phyloP scores from a whole-genome alignment of 31 red algal genomes.

The Asparagopsis taxiformis region DNA sequence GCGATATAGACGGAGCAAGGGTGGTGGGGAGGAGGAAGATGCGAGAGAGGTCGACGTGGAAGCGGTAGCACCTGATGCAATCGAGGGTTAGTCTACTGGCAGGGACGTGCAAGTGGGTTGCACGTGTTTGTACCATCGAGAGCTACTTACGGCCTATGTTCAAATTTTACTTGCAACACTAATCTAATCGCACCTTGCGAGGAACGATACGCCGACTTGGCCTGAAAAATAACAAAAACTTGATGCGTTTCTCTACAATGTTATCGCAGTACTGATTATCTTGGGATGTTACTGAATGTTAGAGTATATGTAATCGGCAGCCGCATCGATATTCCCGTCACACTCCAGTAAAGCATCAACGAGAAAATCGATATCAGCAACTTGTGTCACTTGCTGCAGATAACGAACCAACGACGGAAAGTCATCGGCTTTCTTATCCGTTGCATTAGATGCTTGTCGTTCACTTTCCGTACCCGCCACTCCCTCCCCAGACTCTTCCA shows the following conservation, averaged over 20 bases:
- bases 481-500: too few species aligned
- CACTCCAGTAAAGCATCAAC: background rate
- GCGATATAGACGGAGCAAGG: constrained; percentile 4
- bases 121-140: too few species aligned
- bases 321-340: background rate
- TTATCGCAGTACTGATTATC: background rate
- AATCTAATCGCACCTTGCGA: too few species aligned
- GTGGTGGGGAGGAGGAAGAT: background rate
- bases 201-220: too few species aligned
- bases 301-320: background rate
- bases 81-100: too few species aligned
- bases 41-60: background rate
- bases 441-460: background rate
- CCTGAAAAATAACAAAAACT: background rate
- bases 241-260: background rate
- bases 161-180: too few species aligned
- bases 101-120: too few species aligned
- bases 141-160: too few species aligned
- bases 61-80: background rate
- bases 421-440: background rate
- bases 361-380: background rate
- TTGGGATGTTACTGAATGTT: background rate
- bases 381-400: background rate
- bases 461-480: background rate
- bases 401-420: background rate